Percentiles rank a stretch among this genome's conserved stretches.
Evolutionary conservation across 106 monocot genomes (phyloP).

Genomic region (Dactylorhiza incarnata): DNA sequence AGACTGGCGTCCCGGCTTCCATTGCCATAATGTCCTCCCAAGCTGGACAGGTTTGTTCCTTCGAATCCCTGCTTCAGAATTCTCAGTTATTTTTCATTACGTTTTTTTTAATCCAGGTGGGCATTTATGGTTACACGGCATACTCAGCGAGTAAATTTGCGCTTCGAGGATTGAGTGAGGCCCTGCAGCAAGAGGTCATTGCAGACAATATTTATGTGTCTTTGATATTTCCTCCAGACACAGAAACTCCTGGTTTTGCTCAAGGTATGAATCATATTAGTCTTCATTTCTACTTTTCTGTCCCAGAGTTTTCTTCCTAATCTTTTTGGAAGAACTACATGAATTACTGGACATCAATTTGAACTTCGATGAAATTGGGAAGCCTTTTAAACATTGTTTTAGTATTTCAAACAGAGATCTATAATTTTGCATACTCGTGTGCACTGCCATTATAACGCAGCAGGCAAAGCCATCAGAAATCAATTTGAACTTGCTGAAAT

Average conservation of each 20-base stretch:
- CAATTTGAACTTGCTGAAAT: too few species aligned
- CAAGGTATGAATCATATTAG: too few species aligned
- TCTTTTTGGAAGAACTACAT: not conserved
- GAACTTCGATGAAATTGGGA: too few species aligned
- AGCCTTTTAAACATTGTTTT: too few species aligned
- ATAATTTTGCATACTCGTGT: too few species aligned
- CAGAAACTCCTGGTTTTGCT: constrained; percentile 62
- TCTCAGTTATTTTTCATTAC: not conserved
- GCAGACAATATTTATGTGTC: constrained; percentile 67
- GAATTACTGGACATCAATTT: too few species aligned
- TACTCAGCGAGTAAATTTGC: constrained; percentile 87
- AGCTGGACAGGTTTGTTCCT: constrained; percentile 76
- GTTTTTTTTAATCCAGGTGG: constrained; percentile 33
- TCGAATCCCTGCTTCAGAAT: too few species aligned
- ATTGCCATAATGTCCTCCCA: constrained; percentile 24
- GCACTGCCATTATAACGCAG: too few species aligned
- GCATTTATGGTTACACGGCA: constrained; percentile 72
- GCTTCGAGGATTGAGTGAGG: constrained; percentile 62
- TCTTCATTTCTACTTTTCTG: not conserved
- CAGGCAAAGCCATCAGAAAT: too few species aligned
- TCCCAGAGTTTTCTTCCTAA: not conserved
- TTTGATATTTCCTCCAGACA: constrained; percentile 68
- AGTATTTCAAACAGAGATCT: too few species aligned
- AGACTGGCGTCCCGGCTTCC: not conserved
- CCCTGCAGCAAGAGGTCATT: constrained; percentile 74